These are phyloP conservation scores for Karstenula rhodostoma DNA, from an alignment of 2,329 filamentous ascomycete species.

Conservation along the genomic window DNA sequence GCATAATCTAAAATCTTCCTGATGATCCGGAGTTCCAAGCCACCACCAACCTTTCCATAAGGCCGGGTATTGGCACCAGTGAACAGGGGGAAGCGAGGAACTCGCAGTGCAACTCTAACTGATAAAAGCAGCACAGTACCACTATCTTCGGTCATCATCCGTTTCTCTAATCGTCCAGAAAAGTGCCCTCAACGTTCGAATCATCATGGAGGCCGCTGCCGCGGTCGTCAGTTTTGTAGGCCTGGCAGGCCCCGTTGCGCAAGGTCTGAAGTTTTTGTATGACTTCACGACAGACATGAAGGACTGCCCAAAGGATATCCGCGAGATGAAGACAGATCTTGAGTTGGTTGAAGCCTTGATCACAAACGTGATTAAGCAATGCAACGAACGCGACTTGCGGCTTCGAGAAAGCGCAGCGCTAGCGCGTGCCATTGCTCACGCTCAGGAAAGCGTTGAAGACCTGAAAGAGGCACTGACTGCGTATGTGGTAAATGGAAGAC, in stretches of 20 bases:
- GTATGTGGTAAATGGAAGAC: slow-evolving; percentile 3
- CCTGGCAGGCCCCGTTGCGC: slow-evolving; percentile 21
- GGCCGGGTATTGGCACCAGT: background rate
- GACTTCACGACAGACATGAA: slow-evolving; percentile 23
- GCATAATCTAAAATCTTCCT: background rate
- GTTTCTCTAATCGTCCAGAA: background rate
- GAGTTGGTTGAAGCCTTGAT: slow-evolving; percentile 22
- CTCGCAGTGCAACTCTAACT: slow-evolving; percentile 9
- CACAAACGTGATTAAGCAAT: slow-evolving; percentile 21
- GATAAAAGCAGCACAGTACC: slow-evolving; percentile 19
- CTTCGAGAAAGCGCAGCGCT: slow-evolving; percentile 19
- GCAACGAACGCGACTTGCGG: slow-evolving; percentile 19
- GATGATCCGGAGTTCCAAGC: background rate
- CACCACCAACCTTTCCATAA: background rate
- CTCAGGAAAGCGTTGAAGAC: slow-evolving; percentile 1
- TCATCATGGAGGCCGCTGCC: slow-evolving; percentile 21
- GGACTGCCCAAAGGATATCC: slow-evolving; percentile 21
- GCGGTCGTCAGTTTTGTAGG: slow-evolving; percentile 21
- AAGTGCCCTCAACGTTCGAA: slow-evolving; percentile 14
- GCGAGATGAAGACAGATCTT: slow-evolving; percentile 21
- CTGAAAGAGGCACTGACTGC: background rate
- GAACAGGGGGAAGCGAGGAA: slow-evolving; percentile 4
- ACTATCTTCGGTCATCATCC: slow-evolving; percentile 3
- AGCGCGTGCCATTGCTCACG: background rate
- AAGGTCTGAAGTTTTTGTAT: slow-evolving; percentile 22